Base-by-base conservation (phyloP, 306 rosid species). In the Cajanus cajan region DNA sequence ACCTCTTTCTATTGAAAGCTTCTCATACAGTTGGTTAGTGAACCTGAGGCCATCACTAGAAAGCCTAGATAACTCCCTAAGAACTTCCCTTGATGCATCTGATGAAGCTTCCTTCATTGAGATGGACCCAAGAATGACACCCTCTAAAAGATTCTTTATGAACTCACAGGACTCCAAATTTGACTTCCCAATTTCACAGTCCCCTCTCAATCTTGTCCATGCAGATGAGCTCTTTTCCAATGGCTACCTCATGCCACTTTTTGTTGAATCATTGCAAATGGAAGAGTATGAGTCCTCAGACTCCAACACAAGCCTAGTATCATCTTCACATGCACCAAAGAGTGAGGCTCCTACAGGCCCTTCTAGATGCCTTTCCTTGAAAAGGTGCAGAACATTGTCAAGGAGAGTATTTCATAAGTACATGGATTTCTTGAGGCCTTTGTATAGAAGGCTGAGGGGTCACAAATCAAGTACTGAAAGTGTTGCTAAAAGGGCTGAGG, bases 111-210 rank as follows among this genome's bases (percentile, higher is more conserved):
- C 94, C 76, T 96, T 91, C 97, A 96, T 96, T 82, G 98, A 96
- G 84, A 94, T 94, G 98, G 98, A 94, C 78, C 98, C 98, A 54
- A 89, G 90, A 82, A 90, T 83, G 92, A 80, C 98, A 67, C 98
- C 98, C 34, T 94, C 97, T n/a, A 87, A 92, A 86, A 92, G 98
- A 75, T 90, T 94, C 88, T 89, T 90, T 44, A 88, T 62, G 71
- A 87, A 81, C 15, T 86, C 97, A 31, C 94, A 87, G 41, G 97
- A 94, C 72, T 96, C 91, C 87, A 96, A 86, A 50, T 96, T 96
- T 55, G 99, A 96, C 44, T 90, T 89, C 85, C 97, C 97, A 16
- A 78, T 80, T 59, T 91, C 92, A 25, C 89, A 86, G 12, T 80
- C 96, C 34, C 84, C 94, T 79, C 82, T 84, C 19, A n/a, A 89